phyloP scores from a whole-genome alignment of 2,329 filamentous ascomycete species.

The Phaeosphaeriaceae sp. region DNA sequence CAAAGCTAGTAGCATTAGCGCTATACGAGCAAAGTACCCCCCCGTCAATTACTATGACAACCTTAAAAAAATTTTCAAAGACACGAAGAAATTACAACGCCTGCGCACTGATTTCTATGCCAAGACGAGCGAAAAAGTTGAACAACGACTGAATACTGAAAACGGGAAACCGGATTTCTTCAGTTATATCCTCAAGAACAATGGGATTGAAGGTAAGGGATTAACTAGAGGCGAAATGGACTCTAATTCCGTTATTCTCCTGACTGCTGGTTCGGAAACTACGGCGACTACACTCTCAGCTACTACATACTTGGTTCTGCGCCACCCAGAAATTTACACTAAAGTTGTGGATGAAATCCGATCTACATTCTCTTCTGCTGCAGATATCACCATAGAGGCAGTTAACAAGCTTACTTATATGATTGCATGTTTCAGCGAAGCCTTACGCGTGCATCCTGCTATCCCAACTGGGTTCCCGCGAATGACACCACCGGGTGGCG shows the following conservation, averaged over 20 bases:
- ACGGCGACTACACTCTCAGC: conserved; percentile 54
- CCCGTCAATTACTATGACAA: conserved; percentile 24
- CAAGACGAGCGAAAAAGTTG: conserved; percentile 20
- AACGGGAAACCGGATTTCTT: conserved; percentile 36
- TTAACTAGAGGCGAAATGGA: conserved; percentile 44
- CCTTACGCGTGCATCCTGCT: conserved; percentile 35
- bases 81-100: conserved; percentile 6
- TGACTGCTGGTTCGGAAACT: conserved; percentile 55
- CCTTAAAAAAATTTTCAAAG: conserved; percentile 15
- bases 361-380: conserved; percentile 18
- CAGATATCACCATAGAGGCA: conserved; percentile 33
- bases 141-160: conserved; percentile 23
- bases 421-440: conserved; percentile 36
- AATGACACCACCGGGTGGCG: conserved; percentile 31
- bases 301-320: conserved; percentile 50
- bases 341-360: conserved; percentile 35
- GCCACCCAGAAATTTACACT: conserved; percentile 16
- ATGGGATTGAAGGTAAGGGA: conserved; percentile 16
- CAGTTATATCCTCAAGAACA: conserved; percentile 29
- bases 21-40: conserved; percentile 23
- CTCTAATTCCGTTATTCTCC: conserved; percentile 16
- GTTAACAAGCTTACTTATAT: conserved; percentile 36
- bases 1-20: conserved; percentile 15
- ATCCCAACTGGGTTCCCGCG: conserved; percentile 39
- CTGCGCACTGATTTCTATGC: conserved; percentile 26